phyloP scores from a whole-genome alignment of 441 rosid genomes.

The Erodium texanum region DNA sequence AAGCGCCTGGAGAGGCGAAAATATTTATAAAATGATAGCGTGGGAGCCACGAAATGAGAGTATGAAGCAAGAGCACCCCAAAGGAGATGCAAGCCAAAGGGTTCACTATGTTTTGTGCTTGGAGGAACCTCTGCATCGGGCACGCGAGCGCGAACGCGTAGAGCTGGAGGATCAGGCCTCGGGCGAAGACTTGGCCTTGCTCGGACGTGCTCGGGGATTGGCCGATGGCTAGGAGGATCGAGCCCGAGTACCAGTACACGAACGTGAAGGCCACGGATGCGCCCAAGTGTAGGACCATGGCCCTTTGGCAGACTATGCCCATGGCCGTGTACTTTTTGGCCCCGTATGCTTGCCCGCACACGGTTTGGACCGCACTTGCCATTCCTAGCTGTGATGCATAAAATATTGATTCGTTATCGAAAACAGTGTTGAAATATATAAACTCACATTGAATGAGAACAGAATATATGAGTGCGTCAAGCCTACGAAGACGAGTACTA shows the following conservation, averaged over 20 bases:
- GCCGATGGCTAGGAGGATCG: slow-evolving; percentile 47
- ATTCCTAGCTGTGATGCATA: slow-evolving; percentile 59
- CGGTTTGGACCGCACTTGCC: slow-evolving; percentile 97
- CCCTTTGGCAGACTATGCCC: slow-evolving; percentile 85
- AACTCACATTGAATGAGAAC: no score
- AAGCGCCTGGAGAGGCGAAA: no score
- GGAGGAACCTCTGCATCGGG: slow-evolving; percentile 87
- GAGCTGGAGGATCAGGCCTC: slow-evolving; percentile 72
- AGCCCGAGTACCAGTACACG: slow-evolving; percentile 68
- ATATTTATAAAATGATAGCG: no score
- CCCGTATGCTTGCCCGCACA: slow-evolving; percentile 97
- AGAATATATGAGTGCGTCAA: no score
- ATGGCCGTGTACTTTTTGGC: slow-evolving; percentile 60
- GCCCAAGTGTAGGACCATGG: slow-evolving; percentile 62
- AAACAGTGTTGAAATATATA: no score
- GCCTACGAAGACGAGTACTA: no score
- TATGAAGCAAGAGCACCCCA: slow-evolving; percentile 63
- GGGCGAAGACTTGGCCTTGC: slow-evolving; percentile 64
- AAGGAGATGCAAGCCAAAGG: slow-evolving; percentile 76
- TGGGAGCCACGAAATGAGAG: slow-evolving; percentile 53
- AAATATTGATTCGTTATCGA: no score
- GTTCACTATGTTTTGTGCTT: slow-evolving; percentile 91
- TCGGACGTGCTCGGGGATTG: slow-evolving; percentile 54
- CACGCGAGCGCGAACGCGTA: slow-evolving; percentile 76
- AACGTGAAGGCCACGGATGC: slow-evolving; percentile 67